Evolutionary conservation across 495 filamentous ascomycete species (phyloP).

Genomic region (Podospora conica): DNA sequence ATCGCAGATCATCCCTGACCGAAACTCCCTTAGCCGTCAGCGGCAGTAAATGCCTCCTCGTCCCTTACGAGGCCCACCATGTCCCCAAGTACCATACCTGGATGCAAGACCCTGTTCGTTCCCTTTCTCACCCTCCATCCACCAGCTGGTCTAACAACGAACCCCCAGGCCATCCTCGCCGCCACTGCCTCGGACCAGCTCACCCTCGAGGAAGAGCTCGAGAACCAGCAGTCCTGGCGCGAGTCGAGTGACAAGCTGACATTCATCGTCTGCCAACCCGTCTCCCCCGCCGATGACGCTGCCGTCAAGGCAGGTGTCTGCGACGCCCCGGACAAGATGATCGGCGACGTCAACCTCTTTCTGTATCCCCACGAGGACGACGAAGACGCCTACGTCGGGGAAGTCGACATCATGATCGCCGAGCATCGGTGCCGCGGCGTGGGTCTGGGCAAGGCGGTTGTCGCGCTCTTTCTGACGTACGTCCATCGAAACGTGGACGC

Average conservation of each 20-base stretch:
- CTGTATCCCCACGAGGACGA: constrained; percentile 46
- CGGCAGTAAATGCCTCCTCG: constrained; percentile 65
- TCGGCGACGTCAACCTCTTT: constrained; percentile 87
- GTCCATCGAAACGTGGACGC: constrained; percentile 41
- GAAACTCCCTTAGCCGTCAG: constrained; percentile 1
- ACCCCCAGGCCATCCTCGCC: constrained; percentile 63
- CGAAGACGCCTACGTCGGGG: constrained; percentile 45
- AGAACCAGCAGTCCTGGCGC: constrained; percentile 80
- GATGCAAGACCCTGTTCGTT: constrained; percentile 77
- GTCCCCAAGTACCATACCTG: constrained; percentile 77
- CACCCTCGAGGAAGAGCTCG: constrained; percentile 70
- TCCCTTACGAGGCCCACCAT: constrained; percentile 78
- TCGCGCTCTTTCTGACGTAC: constrained; percentile 65
- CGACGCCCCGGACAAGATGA: constrained; percentile 57
- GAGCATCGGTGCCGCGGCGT: constrained; percentile 46
- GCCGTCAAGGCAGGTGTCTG: constrained; percentile 28
- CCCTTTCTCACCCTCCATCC: background rate
- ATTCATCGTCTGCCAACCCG: constrained; percentile 58
- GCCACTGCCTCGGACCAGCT: constrained; percentile 80
- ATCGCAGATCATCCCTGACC: background rate
- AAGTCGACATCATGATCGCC: constrained; percentile 89
- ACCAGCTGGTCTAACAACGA: constrained; percentile 4
- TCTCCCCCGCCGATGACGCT: background rate
- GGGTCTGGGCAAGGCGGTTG: constrained; percentile 60
- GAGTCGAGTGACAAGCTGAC: constrained; percentile 67